Percentiles rank a stretch among this genome's conserved stretches.
phyloP scores from a whole-genome alignment of 441 rosid genomes.

The Syzygium syzygioides region DNA sequence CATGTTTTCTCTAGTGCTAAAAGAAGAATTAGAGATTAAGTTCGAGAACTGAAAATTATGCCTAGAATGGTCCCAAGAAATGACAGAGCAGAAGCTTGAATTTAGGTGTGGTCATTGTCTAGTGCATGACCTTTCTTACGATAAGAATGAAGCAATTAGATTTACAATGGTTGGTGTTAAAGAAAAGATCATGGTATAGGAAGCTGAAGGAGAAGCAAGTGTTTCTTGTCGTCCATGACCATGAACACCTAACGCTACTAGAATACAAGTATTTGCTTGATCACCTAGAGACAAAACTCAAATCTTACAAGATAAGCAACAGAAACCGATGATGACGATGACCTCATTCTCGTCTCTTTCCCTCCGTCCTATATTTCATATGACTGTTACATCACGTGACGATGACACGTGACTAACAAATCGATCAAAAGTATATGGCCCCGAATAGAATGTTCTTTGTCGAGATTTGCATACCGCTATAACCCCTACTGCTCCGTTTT shows the following conservation, averaged over 20 bases:
- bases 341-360: background rate
- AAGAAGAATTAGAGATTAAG: background rate
- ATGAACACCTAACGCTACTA: background rate
- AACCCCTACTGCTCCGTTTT: background rate
- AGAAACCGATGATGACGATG: background rate
- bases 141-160: background rate
- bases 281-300: background rate
- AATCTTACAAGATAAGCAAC: background rate
- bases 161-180: background rate
- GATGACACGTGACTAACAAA: background rate
- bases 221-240: background rate
- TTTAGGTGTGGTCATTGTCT: background rate
- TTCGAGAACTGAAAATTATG: background rate
- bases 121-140: background rate
- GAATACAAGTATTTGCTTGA: background rate
- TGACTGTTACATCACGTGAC: background rate
- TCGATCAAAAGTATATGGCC: background rate
- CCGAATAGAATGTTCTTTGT: background rate
- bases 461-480: background rate
- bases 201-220: background rate
- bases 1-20: no score
- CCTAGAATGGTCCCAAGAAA: background rate
- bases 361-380: background rate
- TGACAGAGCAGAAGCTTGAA: background rate
- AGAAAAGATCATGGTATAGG: background rate